A percentile compares a stretch with the other conserved stretches of the same genome.
phyloP scores from a whole-genome alignment of 495 filamentous ascomycete genomes.

The Gamarada debralockiae region DNA sequence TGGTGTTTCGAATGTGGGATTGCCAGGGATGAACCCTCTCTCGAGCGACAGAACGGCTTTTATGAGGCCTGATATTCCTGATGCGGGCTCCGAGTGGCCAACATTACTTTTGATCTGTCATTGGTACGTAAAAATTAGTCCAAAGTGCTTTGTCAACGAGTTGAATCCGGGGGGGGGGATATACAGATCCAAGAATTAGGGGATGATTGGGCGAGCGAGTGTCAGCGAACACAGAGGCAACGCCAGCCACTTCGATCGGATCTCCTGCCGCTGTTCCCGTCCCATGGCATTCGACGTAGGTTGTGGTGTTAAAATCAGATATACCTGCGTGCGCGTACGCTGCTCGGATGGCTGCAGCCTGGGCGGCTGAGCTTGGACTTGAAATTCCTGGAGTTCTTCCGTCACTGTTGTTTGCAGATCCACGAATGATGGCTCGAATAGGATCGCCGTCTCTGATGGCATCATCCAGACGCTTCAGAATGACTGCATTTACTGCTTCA shows the following conservation, averaged over 20 bases:
- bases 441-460: conserved; percentile 52
- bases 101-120: conserved; percentile 15
- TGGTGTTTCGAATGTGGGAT: conserved; percentile 33
- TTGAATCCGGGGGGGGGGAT: too few relatives aligned
- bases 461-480: conserved; percentile 55
- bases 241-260: conserved; percentile 53
- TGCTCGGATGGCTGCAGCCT: background rate
- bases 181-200: too few relatives aligned
- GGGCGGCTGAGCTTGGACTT: background rate
- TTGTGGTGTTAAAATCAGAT: conserved; percentile 25
- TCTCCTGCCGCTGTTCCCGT: conserved; percentile 49
- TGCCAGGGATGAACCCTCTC: conserved; percentile 44
- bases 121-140: background rate
- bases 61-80: conserved; percentile 53
- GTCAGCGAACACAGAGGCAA: conserved; percentile 37
- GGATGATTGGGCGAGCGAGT: too few relatives aligned
- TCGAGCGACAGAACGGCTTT: conserved; percentile 56
- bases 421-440: conserved; percentile 58
- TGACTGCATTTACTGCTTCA: conserved; percentile 54
- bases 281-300: conserved; percentile 1
- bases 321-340: conserved; percentile 22
- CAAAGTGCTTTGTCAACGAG: too few relatives aligned
- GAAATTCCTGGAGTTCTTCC: conserved; percentile 30
- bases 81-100: conserved; percentile 50
- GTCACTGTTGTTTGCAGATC: conserved; percentile 55